These are phyloP conservation scores for Abortiporus biennis DNA, from an alignment of 1,284 basidiomycete genomes.

Conservation along the genomic window DNA sequence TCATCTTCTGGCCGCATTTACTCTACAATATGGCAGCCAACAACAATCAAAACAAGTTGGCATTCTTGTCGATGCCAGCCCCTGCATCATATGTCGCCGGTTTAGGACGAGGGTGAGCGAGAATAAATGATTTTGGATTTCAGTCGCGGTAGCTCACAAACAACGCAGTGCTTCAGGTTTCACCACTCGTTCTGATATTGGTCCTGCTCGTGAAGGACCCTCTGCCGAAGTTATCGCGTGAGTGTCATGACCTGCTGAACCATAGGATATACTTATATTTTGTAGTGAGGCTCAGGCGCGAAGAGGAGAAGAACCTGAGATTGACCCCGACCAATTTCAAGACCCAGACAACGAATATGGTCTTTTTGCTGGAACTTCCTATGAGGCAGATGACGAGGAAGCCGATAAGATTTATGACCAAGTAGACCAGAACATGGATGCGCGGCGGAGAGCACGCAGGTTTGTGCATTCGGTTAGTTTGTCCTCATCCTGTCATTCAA, in stretches of 20 bases:
- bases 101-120: conserved; percentile 84
- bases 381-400: conserved; percentile 97
- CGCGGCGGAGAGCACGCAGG: conserved; percentile 75
- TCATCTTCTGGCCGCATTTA: no score
- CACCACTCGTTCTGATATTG: conserved; percentile 98
- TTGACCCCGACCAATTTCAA: conserved; percentile 87
- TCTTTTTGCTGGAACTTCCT: conserved; percentile 91
- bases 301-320: conserved; percentile 81
- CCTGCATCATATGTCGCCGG: conserved; percentile 94
- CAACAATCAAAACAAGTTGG: conserved; percentile 75
- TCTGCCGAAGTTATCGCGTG: conserved; percentile 85
- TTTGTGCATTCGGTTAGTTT: conserved; percentile 47
- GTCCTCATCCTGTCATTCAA: conserved; percentile 19
- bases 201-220: conserved; percentile 92
- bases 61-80: conserved; percentile 81
- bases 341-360: conserved; percentile 98
- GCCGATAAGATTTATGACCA: conserved; percentile 92
- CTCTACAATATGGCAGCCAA: no score
- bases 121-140: not conserved
- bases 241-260: conserved; percentile 22
- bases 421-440: conserved; percentile 90
- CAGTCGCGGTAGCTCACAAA: not conserved
- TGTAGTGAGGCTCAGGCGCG: conserved; percentile 75
- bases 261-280: conserved; percentile 3
- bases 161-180: conserved; percentile 85